These are phyloP conservation scores for Lyophyllum atratum DNA, from an alignment of 768 basidiomycete species.

Conservation along the genomic window DNA sequence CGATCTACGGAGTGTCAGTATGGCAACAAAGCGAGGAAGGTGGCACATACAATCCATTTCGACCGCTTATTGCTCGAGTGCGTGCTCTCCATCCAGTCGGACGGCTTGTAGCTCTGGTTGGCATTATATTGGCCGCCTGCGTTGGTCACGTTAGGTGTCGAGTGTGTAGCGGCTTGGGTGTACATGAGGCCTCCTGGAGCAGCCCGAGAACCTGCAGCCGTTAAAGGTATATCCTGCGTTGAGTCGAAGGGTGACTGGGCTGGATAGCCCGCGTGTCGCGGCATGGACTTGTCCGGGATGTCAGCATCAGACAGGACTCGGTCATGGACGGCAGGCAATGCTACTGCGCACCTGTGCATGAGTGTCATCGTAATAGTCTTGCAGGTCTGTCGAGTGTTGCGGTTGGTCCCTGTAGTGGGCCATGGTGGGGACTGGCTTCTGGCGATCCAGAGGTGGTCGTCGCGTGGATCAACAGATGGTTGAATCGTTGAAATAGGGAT, in stretches of 20 bases:
- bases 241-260: conserved; percentile 20
- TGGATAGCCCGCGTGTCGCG: conserved; percentile 12
- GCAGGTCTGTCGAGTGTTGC: conserved; percentile 15
- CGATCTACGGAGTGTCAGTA: conserved; percentile 37
- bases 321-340: not conserved
- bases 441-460: not conserved
- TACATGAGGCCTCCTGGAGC: conserved; percentile 18
- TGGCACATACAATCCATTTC: conserved; percentile 22
- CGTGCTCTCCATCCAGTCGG: conserved; percentile 20
- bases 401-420: conserved; percentile 20
- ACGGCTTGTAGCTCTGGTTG: conserved; percentile 15
- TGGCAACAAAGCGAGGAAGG: not conserved
- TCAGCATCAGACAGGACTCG: not conserved
- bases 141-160: conserved; percentile 12
- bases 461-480: not conserved
- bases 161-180: conserved; percentile 18
- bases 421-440: conserved; percentile 2
- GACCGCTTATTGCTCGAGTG: conserved; percentile 16
- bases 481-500: not conserved
- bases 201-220: conserved; percentile 9
- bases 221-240: conserved; percentile 17
- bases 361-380: conserved; percentile 19
- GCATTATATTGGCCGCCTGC: conserved; percentile 3
- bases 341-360: conserved; percentile 13
- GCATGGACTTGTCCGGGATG: not conserved